These are phyloP conservation scores for Parafenestella ontariensis DNA, from an alignment of 2,329 filamentous ascomycete species.

Conservation along the genomic window DNA sequence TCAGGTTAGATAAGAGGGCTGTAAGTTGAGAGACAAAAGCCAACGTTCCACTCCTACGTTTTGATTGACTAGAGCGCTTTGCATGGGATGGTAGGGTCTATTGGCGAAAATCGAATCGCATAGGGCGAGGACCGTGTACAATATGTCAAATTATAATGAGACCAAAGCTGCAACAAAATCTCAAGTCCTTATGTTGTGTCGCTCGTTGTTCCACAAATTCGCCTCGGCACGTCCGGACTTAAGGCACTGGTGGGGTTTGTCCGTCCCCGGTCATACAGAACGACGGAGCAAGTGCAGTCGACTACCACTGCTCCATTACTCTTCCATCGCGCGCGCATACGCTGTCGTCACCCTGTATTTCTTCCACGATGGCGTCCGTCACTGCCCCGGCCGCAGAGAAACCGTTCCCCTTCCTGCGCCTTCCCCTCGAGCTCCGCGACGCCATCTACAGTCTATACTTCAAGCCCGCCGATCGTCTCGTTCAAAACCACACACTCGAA, in stretches of 20 bases:
- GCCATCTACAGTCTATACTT: constrained; percentile 43
- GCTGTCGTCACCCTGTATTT: background rate
- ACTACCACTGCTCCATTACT: background rate
- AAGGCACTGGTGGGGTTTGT: background rate
- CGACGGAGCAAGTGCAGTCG: no score
- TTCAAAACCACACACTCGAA: constrained; percentile 11
- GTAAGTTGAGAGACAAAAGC: constrained; percentile 1
- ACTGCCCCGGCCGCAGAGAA: background rate
- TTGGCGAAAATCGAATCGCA: background rate
- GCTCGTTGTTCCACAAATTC: background rate
- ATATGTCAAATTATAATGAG: constrained; percentile 3
- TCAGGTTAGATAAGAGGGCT: constrained; percentile 16
- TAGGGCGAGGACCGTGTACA: background rate
- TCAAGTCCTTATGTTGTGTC: no score
- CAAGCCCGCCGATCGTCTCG: constrained; percentile 29
- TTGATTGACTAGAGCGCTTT: background rate
- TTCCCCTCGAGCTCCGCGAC: constrained; percentile 43
- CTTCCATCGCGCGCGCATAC: background rate
- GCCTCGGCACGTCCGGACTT: background rate
- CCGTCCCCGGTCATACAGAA: background rate
- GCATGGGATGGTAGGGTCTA: background rate
- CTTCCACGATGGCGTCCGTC: background rate
- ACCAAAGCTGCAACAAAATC: background rate
- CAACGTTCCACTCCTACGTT: constrained; percentile 11
- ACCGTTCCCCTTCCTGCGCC: constrained; percentile 35